A percentile compares a stretch with the other conserved stretches of the same genome.
phyloP scores from a whole-genome alignment of 345 rosid genomes.

The Erodium maritimum region DNA sequence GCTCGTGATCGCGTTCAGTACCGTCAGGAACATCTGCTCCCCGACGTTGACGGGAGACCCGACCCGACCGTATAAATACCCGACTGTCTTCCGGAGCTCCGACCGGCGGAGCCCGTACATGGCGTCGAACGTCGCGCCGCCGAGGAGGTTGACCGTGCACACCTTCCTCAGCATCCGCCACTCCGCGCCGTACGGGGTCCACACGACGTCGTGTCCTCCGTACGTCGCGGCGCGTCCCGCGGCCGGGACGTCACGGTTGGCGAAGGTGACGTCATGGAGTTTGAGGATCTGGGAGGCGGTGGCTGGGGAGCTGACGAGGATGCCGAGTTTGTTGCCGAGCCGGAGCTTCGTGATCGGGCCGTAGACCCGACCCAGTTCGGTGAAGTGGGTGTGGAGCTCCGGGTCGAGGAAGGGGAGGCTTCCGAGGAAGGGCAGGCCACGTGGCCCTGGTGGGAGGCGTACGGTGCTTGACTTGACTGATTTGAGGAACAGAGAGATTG shows the following conservation, averaged over 20 bases:
- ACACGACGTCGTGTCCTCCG: conserved; percentile 33
- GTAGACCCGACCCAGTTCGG: conserved; percentile 21
- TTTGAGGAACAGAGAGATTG: neutral
- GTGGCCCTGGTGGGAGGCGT: conserved; percentile 34
- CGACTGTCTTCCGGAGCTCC: conserved; percentile 25
- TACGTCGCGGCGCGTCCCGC: conserved; percentile 16
- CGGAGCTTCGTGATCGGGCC: conserved; percentile 39
- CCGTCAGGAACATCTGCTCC: conserved; percentile 30
- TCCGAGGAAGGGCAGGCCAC: conserved; percentile 39
- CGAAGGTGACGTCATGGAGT: conserved; percentile 33
- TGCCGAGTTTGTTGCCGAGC: conserved; percentile 28
- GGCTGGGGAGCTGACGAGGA: conserved; percentile 31
- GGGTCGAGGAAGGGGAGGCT: conserved; percentile 38
- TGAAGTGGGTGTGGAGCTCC: conserved; percentile 47
- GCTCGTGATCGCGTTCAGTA: conserved; percentile 23
- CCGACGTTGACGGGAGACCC: conserved; percentile 26
- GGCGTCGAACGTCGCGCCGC: conserved; percentile 33
- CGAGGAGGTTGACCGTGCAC: conserved; percentile 38
- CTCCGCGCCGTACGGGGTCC: conserved; percentile 38
- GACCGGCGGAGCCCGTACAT: conserved; percentile 33
- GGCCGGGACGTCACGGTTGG: conserved; percentile 31
- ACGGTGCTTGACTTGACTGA: neutral
- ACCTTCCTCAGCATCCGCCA: conserved; percentile 44
- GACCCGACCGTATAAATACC: conserved; percentile 11
- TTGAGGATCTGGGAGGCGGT: conserved; percentile 34